These are phyloP conservation scores for Rhododendron henanense DNA, from an alignment of 148 eudicot species.

Conservation along the genomic window DNA sequence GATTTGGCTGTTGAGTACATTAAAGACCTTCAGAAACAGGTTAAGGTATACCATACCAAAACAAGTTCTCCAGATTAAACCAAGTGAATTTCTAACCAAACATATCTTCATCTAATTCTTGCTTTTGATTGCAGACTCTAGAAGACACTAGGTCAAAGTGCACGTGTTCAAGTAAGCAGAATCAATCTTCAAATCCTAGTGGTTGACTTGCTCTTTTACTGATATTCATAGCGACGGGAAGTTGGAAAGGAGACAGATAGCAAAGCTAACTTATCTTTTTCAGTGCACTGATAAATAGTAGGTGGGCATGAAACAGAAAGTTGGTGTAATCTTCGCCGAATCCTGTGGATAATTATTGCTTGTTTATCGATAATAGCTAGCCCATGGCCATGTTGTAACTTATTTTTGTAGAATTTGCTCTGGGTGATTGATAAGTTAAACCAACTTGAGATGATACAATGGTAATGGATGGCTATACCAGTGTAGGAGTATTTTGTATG, in stretches of 20 bases:
- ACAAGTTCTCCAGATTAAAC: neutral
- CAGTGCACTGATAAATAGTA: neutral
- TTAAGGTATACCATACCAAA: constrained; percentile 13
- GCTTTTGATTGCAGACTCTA: constrained; percentile 35
- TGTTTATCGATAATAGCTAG: neutral
- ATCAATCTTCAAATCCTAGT: constrained; percentile 4
- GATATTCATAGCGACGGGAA: constrained; percentile 2
- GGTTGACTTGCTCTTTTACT: constrained; percentile 15
- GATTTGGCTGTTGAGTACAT: constrained; percentile 64
- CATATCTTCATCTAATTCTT: constrained; percentile 3
- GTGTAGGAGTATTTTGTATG: neutral
- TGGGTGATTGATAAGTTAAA: constrained; percentile 1
- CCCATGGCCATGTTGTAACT: neutral
- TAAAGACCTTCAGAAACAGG: constrained; percentile 38
- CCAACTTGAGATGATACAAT: neutral
- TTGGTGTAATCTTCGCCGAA: neutral
- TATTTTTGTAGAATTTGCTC: neutral
- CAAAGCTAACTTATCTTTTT: neutral
- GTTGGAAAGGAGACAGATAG: constrained; percentile 6
- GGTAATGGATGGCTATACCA: neutral
- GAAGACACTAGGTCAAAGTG: constrained; percentile 31
- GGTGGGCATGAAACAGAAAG: neutral
- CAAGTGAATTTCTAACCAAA: constrained; percentile 7
- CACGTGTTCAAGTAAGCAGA: constrained; percentile 28
- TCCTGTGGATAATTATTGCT: neutral